Percentiles rank a stretch among this genome's conserved stretches.
These are phyloP conservation scores for Rhododendron mucronatum DNA, from an alignment of 148 eudicot genomes.

Conservation along the genomic window DNA sequence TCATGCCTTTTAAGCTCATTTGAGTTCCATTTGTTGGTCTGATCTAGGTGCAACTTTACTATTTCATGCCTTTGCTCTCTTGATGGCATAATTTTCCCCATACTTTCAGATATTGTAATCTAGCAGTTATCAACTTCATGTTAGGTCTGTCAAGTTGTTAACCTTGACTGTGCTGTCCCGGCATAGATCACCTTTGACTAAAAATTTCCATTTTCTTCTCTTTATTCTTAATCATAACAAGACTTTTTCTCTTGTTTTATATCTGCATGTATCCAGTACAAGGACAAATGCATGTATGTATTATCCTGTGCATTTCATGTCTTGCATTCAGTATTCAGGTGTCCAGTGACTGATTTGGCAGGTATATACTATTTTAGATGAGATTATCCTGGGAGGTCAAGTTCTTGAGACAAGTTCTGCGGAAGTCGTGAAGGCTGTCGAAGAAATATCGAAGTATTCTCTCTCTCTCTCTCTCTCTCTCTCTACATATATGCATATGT, in stretches of 20 bases:
- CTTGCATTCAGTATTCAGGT: not conserved
- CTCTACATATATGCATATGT: not conserved
- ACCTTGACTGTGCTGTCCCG: not conserved
- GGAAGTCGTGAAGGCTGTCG: constrained; percentile 71
- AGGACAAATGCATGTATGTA: not conserved
- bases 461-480: not conserved
- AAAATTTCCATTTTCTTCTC: not conserved
- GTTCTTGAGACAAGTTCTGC: constrained; percentile 81
- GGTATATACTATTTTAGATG: constrained; percentile 83
- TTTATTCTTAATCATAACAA: not conserved
- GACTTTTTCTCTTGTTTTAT: not conserved
- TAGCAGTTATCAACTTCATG: not conserved
- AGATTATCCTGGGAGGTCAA: constrained; percentile 88
- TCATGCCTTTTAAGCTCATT: not conserved
- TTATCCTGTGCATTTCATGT: not conserved
- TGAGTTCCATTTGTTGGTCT: not conserved
- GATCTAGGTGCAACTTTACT: not conserved
- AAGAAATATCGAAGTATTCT: constrained; percentile 62
- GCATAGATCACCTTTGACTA: not conserved
- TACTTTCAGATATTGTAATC: not conserved
- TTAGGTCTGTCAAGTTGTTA: not conserved
- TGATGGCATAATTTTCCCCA: not conserved
- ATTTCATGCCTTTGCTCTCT: not conserved
- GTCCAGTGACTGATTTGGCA: constrained; percentile 25
- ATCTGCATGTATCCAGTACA: not conserved